Evolutionary conservation across 129 eudicot genomes (phyloP).

Genomic region (sunflower (Helianthus annuus)): HanXRQr2.0-SUNRISE NC_035447.2:100940425-100940924

Average conservation of each 20-base stretch:
- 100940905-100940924: conserved; percentile 29
- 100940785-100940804: conserved; percentile 14
- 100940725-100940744: conserved; percentile 13
- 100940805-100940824: conserved; percentile 9
- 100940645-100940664: conserved; percentile 33
- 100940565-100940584: background rate
- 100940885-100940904: conserved; percentile 16
- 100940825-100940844: conserved; percentile 14
- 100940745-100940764: conserved; percentile 39
- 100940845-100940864: conserved; percentile 9
- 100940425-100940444: no score
- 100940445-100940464: no score
- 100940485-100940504: no score
- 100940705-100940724: conserved; percentile 38
- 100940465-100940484: no score
- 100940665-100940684: conserved; percentile 40
- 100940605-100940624: background rate
- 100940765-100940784: conserved; percentile 13
- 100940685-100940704: conserved; percentile 39
- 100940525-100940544: no score
- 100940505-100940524: no score
- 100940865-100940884: conserved; percentile 1
- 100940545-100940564: background rate
- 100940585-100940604: background rate
- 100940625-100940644: conserved; percentile 14